Evolutionary conservation across 2,329 filamentous ascomycete species (phyloP), one percentile per base, ranked within the genome.

Genomic region (Grosmannia serpens): DNA sequence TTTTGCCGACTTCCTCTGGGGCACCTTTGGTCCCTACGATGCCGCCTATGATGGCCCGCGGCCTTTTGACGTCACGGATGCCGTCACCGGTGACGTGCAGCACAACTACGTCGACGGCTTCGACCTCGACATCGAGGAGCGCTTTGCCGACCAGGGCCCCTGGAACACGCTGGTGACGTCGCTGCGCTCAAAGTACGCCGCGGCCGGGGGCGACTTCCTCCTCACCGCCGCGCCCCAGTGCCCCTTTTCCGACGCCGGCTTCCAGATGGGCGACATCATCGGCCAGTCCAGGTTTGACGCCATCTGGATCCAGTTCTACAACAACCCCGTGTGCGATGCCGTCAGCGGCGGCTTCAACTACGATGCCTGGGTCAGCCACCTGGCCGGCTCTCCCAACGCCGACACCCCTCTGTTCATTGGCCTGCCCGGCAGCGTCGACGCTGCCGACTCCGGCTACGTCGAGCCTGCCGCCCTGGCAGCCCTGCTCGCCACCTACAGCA

Each of bases 41-140:
- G 15, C 61, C 3, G 62, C 63, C 24, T 68, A 65, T 29, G 63
- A 60, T 1, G 66, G 66, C 17, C 68, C 70, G 17, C 70, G 77
- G 27, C 77, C 77, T 17, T 77, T 79, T 60, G 76, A 76, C 33
- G 65, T 58, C 44, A 64, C 55, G 49, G 57, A 31, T 53, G 22
- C 26, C 6, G 15, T 17, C 13, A 17, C 47, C 47, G 7, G 10
- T 5, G 47, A 5, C 26, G 47, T 50, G 24, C 13, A n/a, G 15
- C 65, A 71, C 59, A 72, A 74, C 29, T 67, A 74, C 3, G 74
- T 82, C 35, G 77, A 82, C 63, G 76, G 78, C 20, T 81, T 75
- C 65, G 78, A 81, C 63, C 75, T 79, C 56, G 77, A 80, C 59
- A 72, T 78, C 44, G 77, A 79, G 66, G 64, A 62, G 29, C 61